A percentile compares a stretch with the other conserved stretches of the same genome.
These are phyloP conservation scores for Fusarium piperis DNA, from an alignment of 2,329 filamentous ascomycete species.

Conservation along the genomic window DNA sequence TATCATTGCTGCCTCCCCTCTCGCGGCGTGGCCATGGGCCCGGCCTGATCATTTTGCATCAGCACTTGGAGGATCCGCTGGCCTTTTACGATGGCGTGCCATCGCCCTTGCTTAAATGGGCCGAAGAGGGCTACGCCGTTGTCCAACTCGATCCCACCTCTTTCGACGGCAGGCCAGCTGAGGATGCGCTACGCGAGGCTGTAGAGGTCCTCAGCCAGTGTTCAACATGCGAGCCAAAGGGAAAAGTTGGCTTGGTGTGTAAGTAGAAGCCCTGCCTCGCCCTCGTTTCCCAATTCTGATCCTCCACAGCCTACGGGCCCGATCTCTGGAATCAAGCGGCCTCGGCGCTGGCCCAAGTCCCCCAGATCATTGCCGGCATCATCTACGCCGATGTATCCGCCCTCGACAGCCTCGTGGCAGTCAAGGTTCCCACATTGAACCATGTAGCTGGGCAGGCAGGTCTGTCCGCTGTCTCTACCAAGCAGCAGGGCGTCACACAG, in stretches of 20 bases:
- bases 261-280: background rate
- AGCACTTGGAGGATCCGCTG: slow-evolving; percentile 1
- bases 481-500: background rate
- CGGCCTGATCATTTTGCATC: slow-evolving; percentile 47
- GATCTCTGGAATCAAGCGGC: background rate
- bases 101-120: background rate
- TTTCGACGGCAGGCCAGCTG: background rate
- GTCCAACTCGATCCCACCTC: background rate
- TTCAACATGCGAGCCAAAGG: background rate
- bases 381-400: background rate
- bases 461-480: background rate
- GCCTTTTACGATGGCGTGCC: slow-evolving; percentile 14
- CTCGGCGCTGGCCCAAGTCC: background rate
- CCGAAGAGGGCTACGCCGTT: background rate
- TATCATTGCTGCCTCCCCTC: slow-evolving; percentile 46
- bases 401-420: background rate
- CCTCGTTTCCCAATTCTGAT: background rate
- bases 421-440: background rate
- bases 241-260: background rate
- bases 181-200: background rate
- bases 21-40: slow-evolving; percentile 50
- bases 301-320: background rate
- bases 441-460: background rate
- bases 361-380: background rate
- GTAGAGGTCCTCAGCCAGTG: background rate